phyloP scores from a whole-genome alignment of 805 yeast genomes.

The Teunomyces barrocoloradensis region DNA sequence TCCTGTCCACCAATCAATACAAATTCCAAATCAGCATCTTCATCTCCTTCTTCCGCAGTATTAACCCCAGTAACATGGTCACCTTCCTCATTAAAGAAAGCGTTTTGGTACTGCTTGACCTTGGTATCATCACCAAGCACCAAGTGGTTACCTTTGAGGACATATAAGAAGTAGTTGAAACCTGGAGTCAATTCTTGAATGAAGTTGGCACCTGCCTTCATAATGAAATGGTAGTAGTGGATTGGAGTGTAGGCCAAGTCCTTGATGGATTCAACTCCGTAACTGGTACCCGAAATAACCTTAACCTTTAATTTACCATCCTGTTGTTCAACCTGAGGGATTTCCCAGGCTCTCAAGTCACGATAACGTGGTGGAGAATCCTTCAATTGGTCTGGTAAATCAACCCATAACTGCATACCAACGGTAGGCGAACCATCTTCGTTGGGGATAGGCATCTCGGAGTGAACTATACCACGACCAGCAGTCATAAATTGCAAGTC shows the following conservation, averaged over 20 bases:
- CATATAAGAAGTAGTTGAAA: constrained; percentile 69
- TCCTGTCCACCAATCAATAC: constrained; percentile 75
- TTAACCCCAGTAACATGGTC: constrained; percentile 26
- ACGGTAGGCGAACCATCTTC: constrained; percentile 43
- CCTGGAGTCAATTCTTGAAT: constrained; percentile 56
- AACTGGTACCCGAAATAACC: constrained; percentile 74
- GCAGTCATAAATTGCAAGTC: constrained; percentile 95
- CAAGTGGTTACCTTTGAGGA: constrained; percentile 57
- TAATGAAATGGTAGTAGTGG: constrained; percentile 62
- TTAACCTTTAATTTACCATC: constrained; percentile 61
- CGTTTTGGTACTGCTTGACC: constrained; percentile 47
- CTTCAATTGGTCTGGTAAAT: constrained; percentile 64
- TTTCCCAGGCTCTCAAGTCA: constrained; percentile 66
- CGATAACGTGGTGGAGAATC: constrained; percentile 71
- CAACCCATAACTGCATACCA: constrained; percentile 90
- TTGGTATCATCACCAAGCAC: constrained; percentile 42
- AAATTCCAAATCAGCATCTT: constrained; percentile 51
- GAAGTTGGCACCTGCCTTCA: constrained; percentile 64
- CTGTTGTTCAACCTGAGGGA: constrained; percentile 64
- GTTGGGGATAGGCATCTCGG: constrained; percentile 74
- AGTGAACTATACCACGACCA: constrained; percentile 81
- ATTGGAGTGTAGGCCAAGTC: constrained; percentile 84
- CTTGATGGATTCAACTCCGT: constrained; percentile 70
- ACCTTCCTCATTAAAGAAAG: constrained; percentile 71
- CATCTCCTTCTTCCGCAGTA: constrained; percentile 37